phyloP scores from a whole-genome alignment of 768 basidiomycete species.

The Hygrocybe punicea region DNA sequence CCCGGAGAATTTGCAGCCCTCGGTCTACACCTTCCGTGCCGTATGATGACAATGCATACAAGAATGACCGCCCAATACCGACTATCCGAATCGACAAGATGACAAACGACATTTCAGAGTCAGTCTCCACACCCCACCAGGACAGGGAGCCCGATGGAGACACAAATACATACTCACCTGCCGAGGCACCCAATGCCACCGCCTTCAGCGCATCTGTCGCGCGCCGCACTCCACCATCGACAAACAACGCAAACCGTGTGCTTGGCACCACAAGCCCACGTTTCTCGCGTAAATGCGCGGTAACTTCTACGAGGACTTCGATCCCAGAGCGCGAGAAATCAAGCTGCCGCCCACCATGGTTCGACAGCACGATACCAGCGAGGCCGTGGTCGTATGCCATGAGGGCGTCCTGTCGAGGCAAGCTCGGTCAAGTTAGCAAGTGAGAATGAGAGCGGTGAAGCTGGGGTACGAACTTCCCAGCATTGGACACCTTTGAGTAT shows the following conservation, averaged over 20 bases:
- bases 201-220: slow-evolving; percentile 91
- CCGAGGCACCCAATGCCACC: slow-evolving; percentile 79
- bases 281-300: slow-evolving; percentile 60
- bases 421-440: background rate
- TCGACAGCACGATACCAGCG: slow-evolving; percentile 79
- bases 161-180: background rate
- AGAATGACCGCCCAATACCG: slow-evolving; percentile 80
- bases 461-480: slow-evolving; percentile 8
- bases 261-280: slow-evolving; percentile 74
- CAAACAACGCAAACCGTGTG: slow-evolving; percentile 75
- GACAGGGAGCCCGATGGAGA: background rate
- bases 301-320: slow-evolving; percentile 86
- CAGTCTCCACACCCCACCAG: too few relatives aligned
- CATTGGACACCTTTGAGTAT: slow-evolving; percentile 71
- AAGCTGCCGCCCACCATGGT: slow-evolving; percentile 78
- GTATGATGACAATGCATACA: slow-evolving; percentile 87
- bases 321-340: slow-evolving; percentile 85
- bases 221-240: slow-evolving; percentile 92
- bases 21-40: slow-evolving; percentile 84
- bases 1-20: slow-evolving; percentile 74
- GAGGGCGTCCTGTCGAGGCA: slow-evolving; percentile 60
- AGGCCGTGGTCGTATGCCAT: slow-evolving; percentile 75
- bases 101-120: background rate
- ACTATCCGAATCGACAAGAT: slow-evolving; percentile 37
- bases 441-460: background rate